phyloP scores from a whole-genome alignment of 1,284 basidiomycete genomes.

The Papiliotrema fonsecae region DNA sequence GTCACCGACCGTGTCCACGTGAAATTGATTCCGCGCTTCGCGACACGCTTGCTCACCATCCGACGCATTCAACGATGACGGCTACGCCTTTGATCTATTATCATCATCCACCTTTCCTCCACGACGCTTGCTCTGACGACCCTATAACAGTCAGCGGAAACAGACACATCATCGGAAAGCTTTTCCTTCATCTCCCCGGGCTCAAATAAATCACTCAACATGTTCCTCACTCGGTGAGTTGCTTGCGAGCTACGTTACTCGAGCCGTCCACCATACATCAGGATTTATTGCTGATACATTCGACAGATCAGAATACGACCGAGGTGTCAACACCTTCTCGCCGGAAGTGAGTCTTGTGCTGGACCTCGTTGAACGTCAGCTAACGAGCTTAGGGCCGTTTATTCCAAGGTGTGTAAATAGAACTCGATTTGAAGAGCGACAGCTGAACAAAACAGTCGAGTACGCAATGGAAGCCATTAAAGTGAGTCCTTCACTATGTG shows the following conservation, averaged over 20 bases:
- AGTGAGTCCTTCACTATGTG: conserved; percentile 52
- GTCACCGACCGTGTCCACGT: neutral
- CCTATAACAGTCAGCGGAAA: neutral
- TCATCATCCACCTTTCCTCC: too few species aligned
- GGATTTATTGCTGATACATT: neutral
- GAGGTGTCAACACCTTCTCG: conserved; percentile 98
- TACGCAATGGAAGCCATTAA: conserved; percentile 99
- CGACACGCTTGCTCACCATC: conserved; percentile 1
- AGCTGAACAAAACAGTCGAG: conserved; percentile 62
- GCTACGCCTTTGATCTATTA: too few species aligned
- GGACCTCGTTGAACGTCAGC: neutral
- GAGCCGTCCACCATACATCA: neutral
- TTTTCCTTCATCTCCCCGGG: neutral
- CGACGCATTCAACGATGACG: neutral
- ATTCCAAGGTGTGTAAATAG: conserved; percentile 47
- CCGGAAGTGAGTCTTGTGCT: conserved; percentile 63
- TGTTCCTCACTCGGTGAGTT: conserved; percentile 47
- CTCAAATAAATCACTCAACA: conserved; percentile 10
- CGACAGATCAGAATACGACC: conserved; percentile 57
- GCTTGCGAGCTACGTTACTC: neutral
- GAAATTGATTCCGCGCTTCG: neutral
- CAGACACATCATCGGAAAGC: too few species aligned
- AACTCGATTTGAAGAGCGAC: conserved; percentile 5
- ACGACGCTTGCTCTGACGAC: neutral
- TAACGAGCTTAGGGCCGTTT: conserved; percentile 48